These are phyloP conservation scores for Primulina huaijiensis DNA, from an alignment of 257 asterid species.

Conservation along the genomic window DNA sequence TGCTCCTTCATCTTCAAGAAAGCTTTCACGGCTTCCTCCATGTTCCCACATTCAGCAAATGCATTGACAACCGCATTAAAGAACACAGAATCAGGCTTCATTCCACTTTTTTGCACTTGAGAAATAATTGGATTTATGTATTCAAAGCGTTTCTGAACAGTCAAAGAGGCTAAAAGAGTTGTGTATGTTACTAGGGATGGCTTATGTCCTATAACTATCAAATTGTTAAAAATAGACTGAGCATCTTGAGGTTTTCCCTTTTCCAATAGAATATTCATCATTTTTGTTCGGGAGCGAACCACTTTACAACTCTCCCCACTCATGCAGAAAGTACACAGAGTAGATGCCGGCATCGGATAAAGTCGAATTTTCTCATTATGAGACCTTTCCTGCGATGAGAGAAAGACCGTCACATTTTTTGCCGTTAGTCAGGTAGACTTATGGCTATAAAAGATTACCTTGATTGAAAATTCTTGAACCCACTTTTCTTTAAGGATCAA, in stretches of 20 bases:
- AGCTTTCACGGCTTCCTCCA: conserved; percentile 63
- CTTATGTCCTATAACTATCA: conserved; percentile 59
- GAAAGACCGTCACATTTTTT: background rate
- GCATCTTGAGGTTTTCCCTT: conserved; percentile 52
- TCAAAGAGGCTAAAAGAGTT: conserved; percentile 60
- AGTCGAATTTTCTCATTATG: conserved; percentile 37
- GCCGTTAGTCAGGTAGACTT: background rate
- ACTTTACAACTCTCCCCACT: conserved; percentile 45
- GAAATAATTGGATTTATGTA: conserved; percentile 47
- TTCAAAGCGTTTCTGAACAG: conserved; percentile 53
- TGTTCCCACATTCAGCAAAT: conserved; percentile 66
- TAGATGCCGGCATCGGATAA: conserved; percentile 38
- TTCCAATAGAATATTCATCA: conserved; percentile 59
- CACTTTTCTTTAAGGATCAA: conserved; percentile 20
- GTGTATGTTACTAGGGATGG: conserved; percentile 77
- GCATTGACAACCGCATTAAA: conserved; percentile 70
- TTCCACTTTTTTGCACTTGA: conserved; percentile 41
- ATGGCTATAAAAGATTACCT: conserved; percentile 15
- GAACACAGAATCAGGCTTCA: conserved; percentile 60
- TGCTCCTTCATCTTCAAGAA: conserved; percentile 53
- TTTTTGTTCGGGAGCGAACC: conserved; percentile 53
- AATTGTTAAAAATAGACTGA: conserved; percentile 41
- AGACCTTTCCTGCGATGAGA: conserved; percentile 40
- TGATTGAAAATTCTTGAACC: conserved; percentile 23
- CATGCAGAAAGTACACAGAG: conserved; percentile 47